Evolutionary conservation across 2,329 filamentous ascomycete species (phyloP).

Genomic region (Arthrobotrys conoides): DNA sequence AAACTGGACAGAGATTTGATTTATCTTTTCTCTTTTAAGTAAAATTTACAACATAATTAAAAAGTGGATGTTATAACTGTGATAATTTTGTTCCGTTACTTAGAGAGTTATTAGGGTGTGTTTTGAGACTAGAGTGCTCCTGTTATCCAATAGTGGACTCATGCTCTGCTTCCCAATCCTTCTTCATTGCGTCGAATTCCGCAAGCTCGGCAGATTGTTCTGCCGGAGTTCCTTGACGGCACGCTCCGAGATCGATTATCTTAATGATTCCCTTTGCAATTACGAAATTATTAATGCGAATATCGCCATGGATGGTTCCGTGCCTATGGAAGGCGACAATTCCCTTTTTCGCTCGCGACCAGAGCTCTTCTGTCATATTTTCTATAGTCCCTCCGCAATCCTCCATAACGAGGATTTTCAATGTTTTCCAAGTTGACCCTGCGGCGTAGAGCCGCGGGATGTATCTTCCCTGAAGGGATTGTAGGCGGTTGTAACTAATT

Average conservation of each 20-base stretch:
- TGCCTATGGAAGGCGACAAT: slow-evolving; percentile 4
- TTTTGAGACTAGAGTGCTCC: no score
- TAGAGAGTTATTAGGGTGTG: no score
- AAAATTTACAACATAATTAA: no score
- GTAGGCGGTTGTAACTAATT: slow-evolving; percentile 11
- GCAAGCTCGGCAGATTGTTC: slow-evolving; percentile 2
- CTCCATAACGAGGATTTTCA: slow-evolving; percentile 29
- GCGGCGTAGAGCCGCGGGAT: slow-evolving; percentile 28
- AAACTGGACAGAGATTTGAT: no score
- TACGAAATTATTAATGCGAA: slow-evolving; percentile 19
- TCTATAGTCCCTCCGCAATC: slow-evolving; percentile 19
- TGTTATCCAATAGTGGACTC: no score
- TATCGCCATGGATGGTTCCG: slow-evolving; percentile 19
- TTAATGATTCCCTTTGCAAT: background rate
- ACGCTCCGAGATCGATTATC: slow-evolving; percentile 6
- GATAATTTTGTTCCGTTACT: no score
- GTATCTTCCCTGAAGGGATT: slow-evolving; percentile 25
- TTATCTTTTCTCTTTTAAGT: no score
- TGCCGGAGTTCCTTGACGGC: slow-evolving; percentile 11
- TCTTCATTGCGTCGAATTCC: background rate
- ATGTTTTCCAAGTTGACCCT: slow-evolving; percentile 16
- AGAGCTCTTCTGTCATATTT: background rate
- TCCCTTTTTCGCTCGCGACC: slow-evolving; percentile 12
- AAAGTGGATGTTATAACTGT: no score
- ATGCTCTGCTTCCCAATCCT: slow-evolving; percentile 2